phyloP scores from a whole-genome alignment of 1,284 basidiomycete species.

The Fomitopsis palustris region DNA sequence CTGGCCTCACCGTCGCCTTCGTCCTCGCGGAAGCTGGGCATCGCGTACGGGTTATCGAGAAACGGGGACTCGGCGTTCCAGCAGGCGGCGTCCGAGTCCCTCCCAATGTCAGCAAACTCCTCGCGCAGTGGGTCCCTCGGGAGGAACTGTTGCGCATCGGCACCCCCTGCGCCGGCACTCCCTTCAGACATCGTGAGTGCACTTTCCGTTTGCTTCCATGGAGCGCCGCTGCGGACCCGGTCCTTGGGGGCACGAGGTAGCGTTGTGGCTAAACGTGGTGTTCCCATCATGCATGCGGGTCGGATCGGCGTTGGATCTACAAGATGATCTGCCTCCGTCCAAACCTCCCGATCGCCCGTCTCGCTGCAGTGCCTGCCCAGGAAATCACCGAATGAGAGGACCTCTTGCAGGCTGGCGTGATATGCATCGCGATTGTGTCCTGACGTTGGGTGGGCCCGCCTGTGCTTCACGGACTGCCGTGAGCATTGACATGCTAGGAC shows the following conservation, averaged over 20 bases:
- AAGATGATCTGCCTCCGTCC: not conserved
- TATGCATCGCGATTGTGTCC: no score
- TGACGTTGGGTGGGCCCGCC: no score
- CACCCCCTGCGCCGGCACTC: constrained; percentile 28
- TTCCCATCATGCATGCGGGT: not conserved
- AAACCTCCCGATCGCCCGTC: not conserved
- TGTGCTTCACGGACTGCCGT: no score
- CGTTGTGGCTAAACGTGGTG: no score
- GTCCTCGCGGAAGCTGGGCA: constrained; percentile 48
- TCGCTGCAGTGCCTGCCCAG: not conserved
- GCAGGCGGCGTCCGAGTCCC: constrained; percentile 45
- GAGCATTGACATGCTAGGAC: no score
- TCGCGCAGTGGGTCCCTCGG: constrained; percentile 47
- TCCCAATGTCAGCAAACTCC: constrained; percentile 50
- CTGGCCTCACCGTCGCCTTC: constrained; percentile 50
- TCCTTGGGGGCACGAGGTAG: not conserved
- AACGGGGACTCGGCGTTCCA: constrained; percentile 28
- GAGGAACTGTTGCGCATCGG: constrained; percentile 32
- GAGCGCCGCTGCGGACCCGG: not conserved
- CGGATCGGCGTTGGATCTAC: not conserved
- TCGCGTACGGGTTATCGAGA: constrained; percentile 47
- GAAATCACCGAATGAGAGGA: no score
- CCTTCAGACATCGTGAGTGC: constrained; percentile 27
- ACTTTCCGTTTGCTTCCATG: not conserved
- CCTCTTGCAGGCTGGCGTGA: no score